Conservation (phyloP, 2,329 filamentous ascomycete genomes). For the Penicillium sumatraense region DNA sequence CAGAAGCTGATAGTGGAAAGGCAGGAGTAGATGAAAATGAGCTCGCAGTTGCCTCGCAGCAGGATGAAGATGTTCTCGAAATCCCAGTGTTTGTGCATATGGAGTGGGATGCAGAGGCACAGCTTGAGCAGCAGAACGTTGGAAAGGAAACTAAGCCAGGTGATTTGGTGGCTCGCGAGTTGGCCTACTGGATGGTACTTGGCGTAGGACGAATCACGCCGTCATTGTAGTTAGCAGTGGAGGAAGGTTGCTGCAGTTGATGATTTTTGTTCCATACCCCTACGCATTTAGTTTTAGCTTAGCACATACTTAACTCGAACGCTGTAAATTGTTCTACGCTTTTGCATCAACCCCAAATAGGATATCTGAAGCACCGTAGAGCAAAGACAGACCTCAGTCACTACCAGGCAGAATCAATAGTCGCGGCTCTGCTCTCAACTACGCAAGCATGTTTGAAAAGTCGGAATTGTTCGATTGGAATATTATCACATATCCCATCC, state of each 20-base stretch:
- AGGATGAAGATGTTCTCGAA: slow-evolving; percentile 73
- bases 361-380: not conserved
- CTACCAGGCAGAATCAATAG: not conserved
- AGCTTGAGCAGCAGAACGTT: slow-evolving; percentile 41
- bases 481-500: slow-evolving; percentile 33
- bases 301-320: slow-evolving; percentile 7
- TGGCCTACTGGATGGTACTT: slow-evolving; percentile 95
- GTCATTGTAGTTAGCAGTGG: slow-evolving; percentile 19
- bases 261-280: slow-evolving; percentile 22
- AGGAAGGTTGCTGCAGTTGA: slow-evolving; percentile 10
- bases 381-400: not conserved
- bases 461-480: slow-evolving; percentile 33
- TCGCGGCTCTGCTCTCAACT: slow-evolving; percentile 4
- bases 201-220: slow-evolving; percentile 77
- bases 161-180: slow-evolving; percentile 76
- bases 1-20: slow-evolving; percentile 32
- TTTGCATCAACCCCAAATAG: not conserved
- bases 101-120: slow-evolving; percentile 78
- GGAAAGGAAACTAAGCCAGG: slow-evolving; percentile 60
- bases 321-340: not conserved
- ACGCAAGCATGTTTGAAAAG: slow-evolving; percentile 16
- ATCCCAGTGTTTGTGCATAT: slow-evolving; percentile 92
- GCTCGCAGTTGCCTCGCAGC: slow-evolving; percentile 32
- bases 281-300: slow-evolving; percentile 7
- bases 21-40: slow-evolving; percentile 39